These are phyloP conservation scores for Serendipita sp. DNA, from an alignment of 768 basidiomycete genomes.

Conservation along the genomic window DNA sequence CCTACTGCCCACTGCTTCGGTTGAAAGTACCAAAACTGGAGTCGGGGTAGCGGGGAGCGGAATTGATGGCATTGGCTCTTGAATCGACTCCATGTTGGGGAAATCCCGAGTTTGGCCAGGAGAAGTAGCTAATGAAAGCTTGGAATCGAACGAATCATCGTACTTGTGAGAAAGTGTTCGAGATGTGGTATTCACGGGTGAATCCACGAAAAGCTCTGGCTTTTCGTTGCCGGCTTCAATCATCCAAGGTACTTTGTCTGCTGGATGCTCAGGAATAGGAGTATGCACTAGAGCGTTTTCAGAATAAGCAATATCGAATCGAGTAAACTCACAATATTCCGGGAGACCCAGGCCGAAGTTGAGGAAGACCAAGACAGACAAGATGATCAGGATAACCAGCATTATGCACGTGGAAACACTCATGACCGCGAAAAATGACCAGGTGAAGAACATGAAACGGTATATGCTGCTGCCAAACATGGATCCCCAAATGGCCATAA, in stretches of 20 bases:
- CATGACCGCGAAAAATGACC: background rate
- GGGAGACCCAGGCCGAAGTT: background rate
- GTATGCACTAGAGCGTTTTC: background rate
- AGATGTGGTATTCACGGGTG: too few species aligned
- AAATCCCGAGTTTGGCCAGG: background rate
- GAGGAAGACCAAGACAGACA: background rate
- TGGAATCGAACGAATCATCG: background rate
- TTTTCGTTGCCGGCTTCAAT: background rate
- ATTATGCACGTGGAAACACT: background rate
- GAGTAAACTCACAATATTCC: constrained; percentile 1
- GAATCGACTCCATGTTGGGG: background rate
- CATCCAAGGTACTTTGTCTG: constrained; percentile 2
- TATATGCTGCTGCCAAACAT: background rate
- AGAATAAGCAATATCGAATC: background rate
- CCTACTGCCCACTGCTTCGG: background rate
- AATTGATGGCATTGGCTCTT: background rate
- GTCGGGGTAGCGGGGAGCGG: background rate
- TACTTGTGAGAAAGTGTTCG: too few species aligned
- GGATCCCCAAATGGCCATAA: background rate
- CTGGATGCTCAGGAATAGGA: background rate
- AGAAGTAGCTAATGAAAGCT: background rate
- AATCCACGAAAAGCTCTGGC: too few species aligned
- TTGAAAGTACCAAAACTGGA: background rate
- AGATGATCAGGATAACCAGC: background rate
- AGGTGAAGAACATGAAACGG: background rate